These are phyloP conservation scores for Fusarium robinianum DNA, from an alignment of 2,329 filamentous ascomycete species.

Conservation along the genomic window DNA sequence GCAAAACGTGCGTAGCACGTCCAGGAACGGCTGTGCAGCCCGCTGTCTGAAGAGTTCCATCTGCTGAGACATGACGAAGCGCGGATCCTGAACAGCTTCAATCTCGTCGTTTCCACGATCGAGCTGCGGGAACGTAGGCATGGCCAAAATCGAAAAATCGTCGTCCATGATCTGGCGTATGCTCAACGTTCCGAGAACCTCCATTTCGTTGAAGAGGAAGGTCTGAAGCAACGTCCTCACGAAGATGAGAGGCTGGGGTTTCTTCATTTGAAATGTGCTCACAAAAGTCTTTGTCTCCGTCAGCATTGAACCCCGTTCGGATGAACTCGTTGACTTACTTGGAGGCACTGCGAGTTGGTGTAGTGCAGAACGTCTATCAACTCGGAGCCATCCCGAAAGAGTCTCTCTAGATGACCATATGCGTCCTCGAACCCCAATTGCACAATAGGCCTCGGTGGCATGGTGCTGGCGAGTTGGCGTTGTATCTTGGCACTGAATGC, in stretches of 20 bases:
- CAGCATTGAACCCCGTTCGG: neutral
- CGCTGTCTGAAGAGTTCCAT: constrained; percentile 72
- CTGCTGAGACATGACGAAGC: constrained; percentile 71
- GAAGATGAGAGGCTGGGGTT: constrained; percentile 82
- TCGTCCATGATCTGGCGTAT: constrained; percentile 78
- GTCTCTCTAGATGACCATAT: constrained; percentile 66
- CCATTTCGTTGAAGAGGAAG: constrained; percentile 73
- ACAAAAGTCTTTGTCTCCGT: constrained; percentile 67
- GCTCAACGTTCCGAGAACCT: constrained; percentile 68
- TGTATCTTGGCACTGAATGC: constrained; percentile 91
- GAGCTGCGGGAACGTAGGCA: constrained; percentile 72
- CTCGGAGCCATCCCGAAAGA: constrained; percentile 75
- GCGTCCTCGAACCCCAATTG: constrained; percentile 74
- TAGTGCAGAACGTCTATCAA: constrained; percentile 70
- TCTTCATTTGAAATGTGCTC: constrained; percentile 73
- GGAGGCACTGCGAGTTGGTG: constrained; percentile 67
- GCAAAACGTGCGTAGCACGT: constrained; percentile 81
- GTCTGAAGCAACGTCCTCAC: constrained; percentile 79
- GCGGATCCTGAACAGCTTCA: constrained; percentile 73
- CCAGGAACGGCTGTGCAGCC: constrained; percentile 73
- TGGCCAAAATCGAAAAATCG: constrained; percentile 76
- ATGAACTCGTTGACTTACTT: constrained; percentile 54
- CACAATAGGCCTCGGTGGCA: constrained; percentile 89
- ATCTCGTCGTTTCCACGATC: constrained; percentile 76
- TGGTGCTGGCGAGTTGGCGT: constrained; percentile 87